Conservation (phyloP, 2,329 filamentous ascomycete genomes). For the Verticillium isaacii region DNA sequence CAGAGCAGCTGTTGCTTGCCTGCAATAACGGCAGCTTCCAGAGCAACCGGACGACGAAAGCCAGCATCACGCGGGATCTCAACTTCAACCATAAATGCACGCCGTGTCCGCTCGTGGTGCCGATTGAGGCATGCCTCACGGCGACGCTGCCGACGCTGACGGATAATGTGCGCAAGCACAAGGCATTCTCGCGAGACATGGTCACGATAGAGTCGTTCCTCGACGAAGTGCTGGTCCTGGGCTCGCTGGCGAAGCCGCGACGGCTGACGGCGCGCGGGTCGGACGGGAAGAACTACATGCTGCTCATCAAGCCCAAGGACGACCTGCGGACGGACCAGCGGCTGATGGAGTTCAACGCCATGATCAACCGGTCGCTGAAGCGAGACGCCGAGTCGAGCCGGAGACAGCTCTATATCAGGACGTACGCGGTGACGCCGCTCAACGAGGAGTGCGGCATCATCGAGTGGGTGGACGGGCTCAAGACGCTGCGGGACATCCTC, state of each 20-base stretch:
- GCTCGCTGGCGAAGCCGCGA: conserved; percentile 86
- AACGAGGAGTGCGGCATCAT: conserved; percentile 98
- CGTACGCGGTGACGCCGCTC: conserved; percentile 91
- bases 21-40: conserved; percentile 74
- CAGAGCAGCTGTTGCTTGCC: conserved; percentile 73
- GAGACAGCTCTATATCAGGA: conserved; percentile 90
- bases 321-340: conserved; percentile 96
- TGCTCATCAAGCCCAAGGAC: conserved; percentile 97
- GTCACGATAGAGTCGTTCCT: conserved; percentile 77
- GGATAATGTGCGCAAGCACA: conserved; percentile 70
- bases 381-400: conserved; percentile 86
- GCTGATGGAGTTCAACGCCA: conserved; percentile 97
- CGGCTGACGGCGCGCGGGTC: conserved; percentile 85
- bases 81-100: conserved; percentile 80
- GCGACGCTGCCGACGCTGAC: conserved; percentile 73
- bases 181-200: conserved; percentile 80
- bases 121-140: conserved; percentile 78
- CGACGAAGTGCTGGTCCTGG: conserved; percentile 85
- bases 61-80: conserved; percentile 73
- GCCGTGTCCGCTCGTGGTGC: conserved; percentile 82
- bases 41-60: conserved; percentile 59
- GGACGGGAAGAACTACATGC: conserved; percentile 81
- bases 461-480: conserved; percentile 96
- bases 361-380: conserved; percentile 94
- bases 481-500: conserved; percentile 88